Conservation (phyloP, 176 grass and related monocot genomes). For the Aegilops bicornis region DNA sequence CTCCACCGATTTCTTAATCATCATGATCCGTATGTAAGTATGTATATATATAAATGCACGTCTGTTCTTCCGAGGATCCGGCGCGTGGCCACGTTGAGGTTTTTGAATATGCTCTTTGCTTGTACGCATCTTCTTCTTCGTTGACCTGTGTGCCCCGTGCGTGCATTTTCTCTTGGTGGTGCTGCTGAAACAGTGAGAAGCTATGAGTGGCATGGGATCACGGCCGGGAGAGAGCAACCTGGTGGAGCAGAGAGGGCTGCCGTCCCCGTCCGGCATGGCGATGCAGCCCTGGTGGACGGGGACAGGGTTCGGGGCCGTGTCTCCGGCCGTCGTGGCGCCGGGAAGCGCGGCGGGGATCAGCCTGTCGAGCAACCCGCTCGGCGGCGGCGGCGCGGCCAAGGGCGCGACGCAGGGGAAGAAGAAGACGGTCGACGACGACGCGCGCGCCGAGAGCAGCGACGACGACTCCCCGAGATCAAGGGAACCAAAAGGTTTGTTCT, state of each 20-base stretch:
- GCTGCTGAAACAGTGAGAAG: background rate
- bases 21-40: background rate
- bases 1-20: background rate
- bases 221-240: conserved; percentile 41
- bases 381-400: conserved; percentile 21
- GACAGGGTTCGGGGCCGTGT: conserved; percentile 41
- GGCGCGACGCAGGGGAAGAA: background rate
- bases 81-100: background rate
- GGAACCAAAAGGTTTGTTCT: conserved; percentile 48
- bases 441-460: conserved; percentile 44
- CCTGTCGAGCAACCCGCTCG: conserved; percentile 32
- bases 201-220: conserved; percentile 24
- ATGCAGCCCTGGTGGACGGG: conserved; percentile 56
- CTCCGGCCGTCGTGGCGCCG: conserved; percentile 48
- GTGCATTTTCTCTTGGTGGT: background rate
- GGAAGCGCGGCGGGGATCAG: conserved; percentile 22
- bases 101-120: background rate
- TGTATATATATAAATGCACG: no score
- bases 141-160: background rate
- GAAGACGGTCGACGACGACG: conserved; percentile 3
- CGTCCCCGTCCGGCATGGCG: conserved; percentile 24
- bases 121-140: background rate
- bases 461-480: conserved; percentile 44
- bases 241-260: conserved; percentile 30
- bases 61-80: background rate